Evolutionary conservation across 2,329 filamentous ascomycete genomes (phyloP), one percentile per base, ranked within the genome.

Genomic region (Chaetomium sp.): DNA sequence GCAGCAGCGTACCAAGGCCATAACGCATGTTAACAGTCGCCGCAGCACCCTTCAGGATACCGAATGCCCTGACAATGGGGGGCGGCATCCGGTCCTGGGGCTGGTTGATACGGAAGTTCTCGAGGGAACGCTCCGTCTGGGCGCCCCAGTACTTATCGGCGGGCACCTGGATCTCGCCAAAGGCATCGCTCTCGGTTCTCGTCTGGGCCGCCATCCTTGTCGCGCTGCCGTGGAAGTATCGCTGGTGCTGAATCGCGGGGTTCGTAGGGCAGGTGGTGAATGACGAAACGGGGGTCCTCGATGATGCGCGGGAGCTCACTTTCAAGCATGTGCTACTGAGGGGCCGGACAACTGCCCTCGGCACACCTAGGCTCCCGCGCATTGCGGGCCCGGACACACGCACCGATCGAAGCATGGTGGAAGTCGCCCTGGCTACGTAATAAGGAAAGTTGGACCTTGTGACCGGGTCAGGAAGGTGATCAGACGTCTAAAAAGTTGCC

Each of bases 71-170:
- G 68, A 97, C 79, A 66, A 99, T 87, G 46, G 91, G 88, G 62
- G 90, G 86, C 49, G 94, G 94, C 91, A 97, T 97, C 72, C 94
- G 91, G 72, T 99, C 94, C 76, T 96, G 90, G 59, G 94, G 94
- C 80, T 97, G 94, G 78, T 97, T 97, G 84, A 99, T 97, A 74
- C 87, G 88, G 82, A 99, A 99, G 80, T 99, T 99, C 74, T 88
- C 87, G 72, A 97, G 82, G 52, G 92, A 97, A 64, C 92, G 87
- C 81, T 96, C 88, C 53, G 92, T 96, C 81, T 96, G 92, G 59
- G 92, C 92, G 70, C 94, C 94, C 92, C 94, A 99, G 82, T 99
- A 99, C 79, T 88, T 92, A 83, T 96, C 90, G 62, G 81, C 81
- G 43, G 88, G 82, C 65, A 97, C 91, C 79, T 96, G 85, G 72